Evolutionary conservation across 164 flowering plant species (phyloP), one percentile per base, ranked within the genome.

Genomic region (Umbellularia californica): DNA sequence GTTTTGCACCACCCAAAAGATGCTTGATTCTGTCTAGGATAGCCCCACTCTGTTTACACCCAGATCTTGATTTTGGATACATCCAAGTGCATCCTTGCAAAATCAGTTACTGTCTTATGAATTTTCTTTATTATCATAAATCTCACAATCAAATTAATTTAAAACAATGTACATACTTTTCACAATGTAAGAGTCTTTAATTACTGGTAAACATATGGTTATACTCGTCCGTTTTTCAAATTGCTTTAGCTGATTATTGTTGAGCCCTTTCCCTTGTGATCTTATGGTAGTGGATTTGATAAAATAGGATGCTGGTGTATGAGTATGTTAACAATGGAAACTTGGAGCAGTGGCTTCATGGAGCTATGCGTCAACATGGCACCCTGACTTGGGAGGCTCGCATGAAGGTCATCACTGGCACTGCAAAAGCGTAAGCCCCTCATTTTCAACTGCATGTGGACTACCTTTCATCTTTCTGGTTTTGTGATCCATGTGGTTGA

Each of bases 301-400:
- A 51, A 55, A 25, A 63, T 27, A 75, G 77, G 68, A 75, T 75
- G 77, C 60, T 75, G 69, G 77, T 75, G 67, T 75, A 75, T 70
- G 77, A 75, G 62, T 75, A 69, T 75, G 77, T 75, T 58, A 75
- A 75, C 73, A 75, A 70, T 60, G 77, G 77, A 27, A 75, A 75
- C 73, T 63, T 75, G 62, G 77, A 75, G 68, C 84, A 83, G 72
- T 83, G 84, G 86, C 84, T 84, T 76, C 86, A 84, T 72, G 86
- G 86, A 24, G 75, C 81, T 27, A 78, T 77, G 76, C 76, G 77
- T 10, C 82, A 80, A 25, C 74, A 50, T 20, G 82, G 84, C 12
- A 70, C 73, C 68, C 78, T 84, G 67, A 78, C 78, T 58, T 84
- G 86, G 86, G 84, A 84, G 64, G 77, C 81, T 33, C 82, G 86